These are phyloP conservation scores for Betula pendula DNA, from an alignment of 306 rosid species.

Conservation along the genomic window DNA sequence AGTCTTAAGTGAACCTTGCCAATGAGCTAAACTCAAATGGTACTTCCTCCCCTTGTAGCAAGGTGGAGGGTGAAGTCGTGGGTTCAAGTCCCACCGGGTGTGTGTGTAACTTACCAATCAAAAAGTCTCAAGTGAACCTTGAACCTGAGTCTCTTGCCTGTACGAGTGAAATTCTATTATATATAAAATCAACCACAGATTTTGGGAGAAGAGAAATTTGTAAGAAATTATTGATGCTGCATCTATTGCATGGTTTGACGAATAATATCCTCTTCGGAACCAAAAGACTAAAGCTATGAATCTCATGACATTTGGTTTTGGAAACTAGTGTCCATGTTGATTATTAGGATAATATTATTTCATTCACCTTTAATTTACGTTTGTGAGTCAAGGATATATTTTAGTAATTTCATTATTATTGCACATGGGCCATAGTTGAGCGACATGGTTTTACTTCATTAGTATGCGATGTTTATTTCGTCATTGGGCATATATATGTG, in stretches of 20 bases:
- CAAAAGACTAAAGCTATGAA: not conserved
- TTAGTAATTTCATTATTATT: not conserved
- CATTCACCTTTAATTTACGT: not conserved
- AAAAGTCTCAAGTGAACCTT: conserved; percentile 7
- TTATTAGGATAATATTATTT: not conserved
- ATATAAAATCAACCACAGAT: not conserved
- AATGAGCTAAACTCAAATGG: no score
- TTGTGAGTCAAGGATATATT: not conserved
- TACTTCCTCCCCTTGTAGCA: no score
- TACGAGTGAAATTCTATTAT: not conserved
- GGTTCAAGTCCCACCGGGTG: no score
- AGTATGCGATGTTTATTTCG: not conserved
- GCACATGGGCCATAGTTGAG: not conserved
- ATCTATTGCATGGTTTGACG: not conserved
- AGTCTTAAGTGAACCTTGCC: no score
- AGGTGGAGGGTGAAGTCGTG: no score
- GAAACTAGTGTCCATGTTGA: not conserved
- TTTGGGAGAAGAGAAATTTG: not conserved
- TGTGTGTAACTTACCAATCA: no score
- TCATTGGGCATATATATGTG: not conserved
- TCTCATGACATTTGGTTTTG: not conserved
- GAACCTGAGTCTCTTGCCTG: not conserved
- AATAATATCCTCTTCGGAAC: not conserved
- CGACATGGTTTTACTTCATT: not conserved
- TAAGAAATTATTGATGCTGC: not conserved